These are phyloP conservation scores for Oldenlandia corymbosa DNA, from an alignment of 257 asterid genomes.

Conservation along the genomic window DNA sequence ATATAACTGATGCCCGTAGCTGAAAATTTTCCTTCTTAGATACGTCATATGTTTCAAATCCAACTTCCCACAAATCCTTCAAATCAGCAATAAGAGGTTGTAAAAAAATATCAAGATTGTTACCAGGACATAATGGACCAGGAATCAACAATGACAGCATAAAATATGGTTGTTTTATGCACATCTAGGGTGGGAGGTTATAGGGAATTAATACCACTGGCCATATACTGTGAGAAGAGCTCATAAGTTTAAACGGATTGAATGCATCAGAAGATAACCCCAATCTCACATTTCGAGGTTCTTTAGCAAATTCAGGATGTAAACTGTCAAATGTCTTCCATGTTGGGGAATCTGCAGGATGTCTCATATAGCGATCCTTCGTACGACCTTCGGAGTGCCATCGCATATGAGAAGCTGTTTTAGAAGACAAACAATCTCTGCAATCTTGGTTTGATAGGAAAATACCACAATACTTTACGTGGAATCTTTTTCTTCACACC, in stretches of 20 bases:
- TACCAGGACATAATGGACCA: neutral
- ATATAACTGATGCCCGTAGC: neutral
- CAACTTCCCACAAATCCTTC: neutral
- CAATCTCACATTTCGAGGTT: neutral
- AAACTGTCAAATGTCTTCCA: neutral
- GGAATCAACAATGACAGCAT: neutral
- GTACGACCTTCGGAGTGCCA: neutral
- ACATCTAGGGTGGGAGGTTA: too few species aligned
- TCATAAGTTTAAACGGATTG: too few species aligned
- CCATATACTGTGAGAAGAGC: too few species aligned
- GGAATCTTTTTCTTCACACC: neutral
- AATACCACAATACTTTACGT: neutral
- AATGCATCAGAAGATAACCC: neutral
- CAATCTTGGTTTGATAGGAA: neutral
- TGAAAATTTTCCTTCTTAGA: neutral
- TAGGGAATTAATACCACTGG: too few species aligned
- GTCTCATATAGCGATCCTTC: neutral
- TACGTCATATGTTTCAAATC: neutral
- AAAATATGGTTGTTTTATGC: too few species aligned
- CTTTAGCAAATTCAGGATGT: neutral
- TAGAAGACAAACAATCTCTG: neutral
- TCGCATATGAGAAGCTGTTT: too few species aligned
- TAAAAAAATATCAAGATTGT: neutral
- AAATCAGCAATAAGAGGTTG: neutral
- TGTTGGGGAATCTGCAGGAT: neutral